Evolutionary conservation across 2,329 filamentous ascomycete genomes (phyloP), one percentile per base, ranked within the genome.

Genomic region (Xylariaceae sp.): DNA sequence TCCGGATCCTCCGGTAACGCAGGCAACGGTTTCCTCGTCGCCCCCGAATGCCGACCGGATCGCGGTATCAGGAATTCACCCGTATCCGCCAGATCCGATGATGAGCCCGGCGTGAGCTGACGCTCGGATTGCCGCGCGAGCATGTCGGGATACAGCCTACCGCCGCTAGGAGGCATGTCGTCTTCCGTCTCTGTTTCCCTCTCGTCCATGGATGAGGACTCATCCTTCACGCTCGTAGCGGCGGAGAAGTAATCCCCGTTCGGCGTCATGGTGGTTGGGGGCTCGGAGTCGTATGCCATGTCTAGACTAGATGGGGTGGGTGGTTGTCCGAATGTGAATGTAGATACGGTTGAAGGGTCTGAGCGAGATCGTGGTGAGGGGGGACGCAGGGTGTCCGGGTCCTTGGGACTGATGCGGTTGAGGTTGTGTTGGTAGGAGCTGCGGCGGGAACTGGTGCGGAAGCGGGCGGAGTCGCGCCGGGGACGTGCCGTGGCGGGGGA

Each of bases 1-100:
- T 68, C 68, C 2, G 70, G 68, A 58, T 77, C 72, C 62, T 76
- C 73, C 2, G 76, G 77, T 47, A 78, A 67, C 23, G 75, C 74
- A 53, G 75, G 78, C 1, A 80, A 68, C 2, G 77, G 77, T 59
- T 80, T 80, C 44, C 76, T 73, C 10, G 70, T 64, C 23, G 66
- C 62, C 30, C 65, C 62, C 34, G 61, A 58, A 53, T 64, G 64
- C 54, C 66, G 64, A 51, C 65, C 57, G 23, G 65, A 56, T 53
- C 63, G 58, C 35, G 58, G n/a, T 2, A 59, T 23, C 23, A 61
- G 35, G 37, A 65, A 64, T 34, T 66, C 62, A 2, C 62, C 62
- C 6, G 64, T 44, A 6, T 44, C 45, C 10, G 59, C 63, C 18
- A 52, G 47, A 35, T 69, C 68, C 11, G 67, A 70, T 11, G 66